phyloP scores from a whole-genome alignment of 1,139 yeast genomes.

The Sporopachydermia cereana region DNA sequence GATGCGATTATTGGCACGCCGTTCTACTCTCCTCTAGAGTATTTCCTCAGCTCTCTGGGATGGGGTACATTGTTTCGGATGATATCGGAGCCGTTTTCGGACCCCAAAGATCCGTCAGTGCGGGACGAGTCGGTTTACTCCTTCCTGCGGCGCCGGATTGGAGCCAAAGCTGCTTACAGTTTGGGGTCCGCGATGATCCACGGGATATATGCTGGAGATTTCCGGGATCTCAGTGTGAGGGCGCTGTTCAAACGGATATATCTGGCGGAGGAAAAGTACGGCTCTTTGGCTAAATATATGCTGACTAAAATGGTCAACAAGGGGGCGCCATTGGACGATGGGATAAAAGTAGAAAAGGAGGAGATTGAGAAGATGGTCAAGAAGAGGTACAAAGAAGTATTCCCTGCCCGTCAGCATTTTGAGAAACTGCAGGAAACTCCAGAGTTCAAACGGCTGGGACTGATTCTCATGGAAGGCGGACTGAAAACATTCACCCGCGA shows the following conservation, averaged over 20 bases:
- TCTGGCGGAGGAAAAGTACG: slow-evolving; percentile 45
- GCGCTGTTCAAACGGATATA: slow-evolving; percentile 43
- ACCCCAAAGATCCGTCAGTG: slow-evolving; percentile 16
- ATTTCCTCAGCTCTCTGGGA: slow-evolving; percentile 21
- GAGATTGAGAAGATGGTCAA: background rate
- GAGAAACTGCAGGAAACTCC: background rate
- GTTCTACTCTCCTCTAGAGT: background rate
- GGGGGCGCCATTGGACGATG: background rate
- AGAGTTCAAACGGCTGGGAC: slow-evolving; percentile 1
- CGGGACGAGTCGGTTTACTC: slow-evolving; percentile 63
- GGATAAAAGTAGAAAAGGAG: background rate
- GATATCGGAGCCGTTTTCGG: slow-evolving; percentile 26
- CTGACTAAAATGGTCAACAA: slow-evolving; percentile 7
- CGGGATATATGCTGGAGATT: slow-evolving; percentile 89
- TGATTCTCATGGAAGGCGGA: slow-evolving; percentile 17
- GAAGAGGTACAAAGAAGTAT: background rate
- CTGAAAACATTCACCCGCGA: slow-evolving; percentile 20
- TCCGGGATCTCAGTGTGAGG: slow-evolving; percentile 49
- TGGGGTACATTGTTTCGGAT: slow-evolving; percentile 28
- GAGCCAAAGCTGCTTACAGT: slow-evolving; percentile 45
- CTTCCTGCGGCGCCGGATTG: slow-evolving; percentile 62
- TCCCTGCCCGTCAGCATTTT: background rate
- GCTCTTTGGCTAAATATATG: slow-evolving; percentile 37
- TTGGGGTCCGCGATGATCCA: slow-evolving; percentile 73
- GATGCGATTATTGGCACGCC: background rate